phyloP scores from a whole-genome alignment of 176 grass and related monocot species.

The Oryza punctata region DNA sequence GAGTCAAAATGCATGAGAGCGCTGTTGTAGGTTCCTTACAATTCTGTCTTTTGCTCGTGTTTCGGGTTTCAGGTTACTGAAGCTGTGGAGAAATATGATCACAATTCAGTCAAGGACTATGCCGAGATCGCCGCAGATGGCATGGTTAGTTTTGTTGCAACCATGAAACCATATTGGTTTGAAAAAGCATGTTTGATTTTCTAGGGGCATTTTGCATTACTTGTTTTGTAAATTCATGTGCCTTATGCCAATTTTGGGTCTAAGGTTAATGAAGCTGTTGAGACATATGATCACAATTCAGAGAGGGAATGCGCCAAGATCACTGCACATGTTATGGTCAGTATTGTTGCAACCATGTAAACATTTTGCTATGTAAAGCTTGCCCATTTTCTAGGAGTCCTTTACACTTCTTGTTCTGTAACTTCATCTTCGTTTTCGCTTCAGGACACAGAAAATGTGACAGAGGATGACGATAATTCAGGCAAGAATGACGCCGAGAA shows the following conservation, averaged over 20 bases:
- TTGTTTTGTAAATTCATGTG: background rate
- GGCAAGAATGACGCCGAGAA: background rate
- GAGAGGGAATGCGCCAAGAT: background rate
- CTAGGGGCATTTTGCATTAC: background rate
- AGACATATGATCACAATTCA: background rate
- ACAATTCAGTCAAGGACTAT: background rate
- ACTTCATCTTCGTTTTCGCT: background rate
- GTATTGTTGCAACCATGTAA: background rate
- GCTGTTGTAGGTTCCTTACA: background rate
- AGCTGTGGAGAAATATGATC: background rate
- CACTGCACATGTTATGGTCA: background rate
- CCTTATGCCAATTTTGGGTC: background rate
- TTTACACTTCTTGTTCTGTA: background rate
- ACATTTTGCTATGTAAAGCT: background rate
- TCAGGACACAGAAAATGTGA: constrained; percentile 9
- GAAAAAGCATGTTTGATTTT: background rate
- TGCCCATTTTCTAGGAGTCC: background rate
- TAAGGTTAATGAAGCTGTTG: background rate
- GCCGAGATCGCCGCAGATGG: background rate
- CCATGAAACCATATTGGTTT: background rate
- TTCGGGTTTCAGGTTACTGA: background rate
- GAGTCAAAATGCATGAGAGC: background rate
- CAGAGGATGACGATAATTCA: constrained; percentile 1
- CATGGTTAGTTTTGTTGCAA: constrained; percentile 1
- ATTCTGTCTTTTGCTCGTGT: background rate